Percentiles rank a stretch among this genome's conserved stretches.
Evolutionary conservation across 2,329 filamentous ascomycete species (phyloP).

Genomic region (Escovopsis weberi): DNA sequence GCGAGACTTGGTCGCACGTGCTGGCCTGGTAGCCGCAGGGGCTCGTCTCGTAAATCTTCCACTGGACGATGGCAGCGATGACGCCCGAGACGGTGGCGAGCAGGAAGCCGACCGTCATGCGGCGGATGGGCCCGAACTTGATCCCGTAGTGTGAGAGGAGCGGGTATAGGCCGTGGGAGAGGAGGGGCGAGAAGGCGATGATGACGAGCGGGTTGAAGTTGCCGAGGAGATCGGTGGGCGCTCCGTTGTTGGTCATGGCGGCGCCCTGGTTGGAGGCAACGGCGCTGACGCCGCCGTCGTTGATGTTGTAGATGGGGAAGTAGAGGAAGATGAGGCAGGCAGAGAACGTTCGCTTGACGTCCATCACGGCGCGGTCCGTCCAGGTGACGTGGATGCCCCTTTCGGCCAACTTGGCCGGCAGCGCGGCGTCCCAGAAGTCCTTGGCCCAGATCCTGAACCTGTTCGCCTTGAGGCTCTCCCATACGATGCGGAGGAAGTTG

Average conservation of each 20-base stretch:
- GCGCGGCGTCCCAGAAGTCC: slow-evolving; percentile 5
- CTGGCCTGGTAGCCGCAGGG: slow-evolving; percentile 5
- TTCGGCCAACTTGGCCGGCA: slow-evolving; percentile 3
- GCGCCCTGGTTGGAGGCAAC: slow-evolving; percentile 5
- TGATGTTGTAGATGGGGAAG: slow-evolving; percentile 6
- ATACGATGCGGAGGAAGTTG: slow-evolving; percentile 5
- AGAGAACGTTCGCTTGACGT: slow-evolving; percentile 4
- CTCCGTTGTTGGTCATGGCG: slow-evolving; percentile 7
- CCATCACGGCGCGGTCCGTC: slow-evolving; percentile 4
- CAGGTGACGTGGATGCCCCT: slow-evolving; percentile 1
- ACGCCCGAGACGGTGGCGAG: slow-evolving; percentile 4
- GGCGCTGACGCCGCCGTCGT: slow-evolving; percentile 5
- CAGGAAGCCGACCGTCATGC: slow-evolving; percentile 5
- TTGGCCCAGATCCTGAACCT: slow-evolving; percentile 3
- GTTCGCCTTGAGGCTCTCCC: slow-evolving; percentile 2
- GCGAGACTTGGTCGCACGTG: slow-evolving; percentile 4
- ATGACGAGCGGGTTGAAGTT: slow-evolving; percentile 6
- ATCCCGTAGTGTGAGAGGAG: slow-evolving; percentile 2
- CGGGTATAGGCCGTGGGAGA: slow-evolving; percentile 4
- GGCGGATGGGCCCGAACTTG: slow-evolving; percentile 5
- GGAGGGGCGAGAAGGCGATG: slow-evolving; percentile 3
- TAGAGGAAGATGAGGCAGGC: slow-evolving; percentile 6
- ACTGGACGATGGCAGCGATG: slow-evolving; percentile 5
- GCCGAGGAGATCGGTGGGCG: slow-evolving; percentile 4
- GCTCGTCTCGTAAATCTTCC: slow-evolving; percentile 4